phyloP scores from a whole-genome alignment of 208 protist species.

The Trypanosoma lewisi region DNA sequence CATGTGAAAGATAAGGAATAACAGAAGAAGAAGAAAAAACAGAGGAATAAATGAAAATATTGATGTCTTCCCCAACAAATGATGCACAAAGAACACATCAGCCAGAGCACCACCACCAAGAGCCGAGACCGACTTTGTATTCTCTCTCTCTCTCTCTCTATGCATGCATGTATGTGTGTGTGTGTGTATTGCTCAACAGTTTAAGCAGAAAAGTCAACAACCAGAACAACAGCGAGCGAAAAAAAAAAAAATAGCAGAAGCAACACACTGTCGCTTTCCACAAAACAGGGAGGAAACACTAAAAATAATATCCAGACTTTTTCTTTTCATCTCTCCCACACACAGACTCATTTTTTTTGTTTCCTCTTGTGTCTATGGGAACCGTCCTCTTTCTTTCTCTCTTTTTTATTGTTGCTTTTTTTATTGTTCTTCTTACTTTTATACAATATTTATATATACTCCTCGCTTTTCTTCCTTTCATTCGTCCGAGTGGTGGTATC shows the following conservation, averaged over 20 bases:
- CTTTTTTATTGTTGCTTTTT: not conserved
- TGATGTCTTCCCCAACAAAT: too few species aligned
- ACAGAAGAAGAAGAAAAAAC: conserved; percentile 14
- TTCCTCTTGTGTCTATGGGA: not conserved
- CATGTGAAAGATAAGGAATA: not conserved
- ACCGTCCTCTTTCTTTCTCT: not conserved
- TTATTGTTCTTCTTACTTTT: not conserved
- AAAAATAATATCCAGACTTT: not conserved
- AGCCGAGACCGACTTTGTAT: too few species aligned
- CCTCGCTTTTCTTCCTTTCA: not conserved
- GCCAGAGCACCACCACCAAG: too few species aligned
- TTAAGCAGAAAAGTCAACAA: not conserved
- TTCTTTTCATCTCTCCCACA: not conserved
- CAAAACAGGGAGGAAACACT: not conserved
- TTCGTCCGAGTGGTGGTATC: not conserved
- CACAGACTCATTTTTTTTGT: too few species aligned
- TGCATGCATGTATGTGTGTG: not conserved
- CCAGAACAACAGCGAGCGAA: not conserved
- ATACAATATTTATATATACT: not conserved
- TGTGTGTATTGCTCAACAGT: not conserved
- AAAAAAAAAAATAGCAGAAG: not conserved
- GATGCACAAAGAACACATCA: too few species aligned
- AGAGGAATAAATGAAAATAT: conserved; percentile 11
- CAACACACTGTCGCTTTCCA: not conserved
- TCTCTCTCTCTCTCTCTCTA: too few species aligned